Evolutionary conservation across 106 monocot species (phyloP).

Genomic region (Xerophyta viscosa): DNA sequence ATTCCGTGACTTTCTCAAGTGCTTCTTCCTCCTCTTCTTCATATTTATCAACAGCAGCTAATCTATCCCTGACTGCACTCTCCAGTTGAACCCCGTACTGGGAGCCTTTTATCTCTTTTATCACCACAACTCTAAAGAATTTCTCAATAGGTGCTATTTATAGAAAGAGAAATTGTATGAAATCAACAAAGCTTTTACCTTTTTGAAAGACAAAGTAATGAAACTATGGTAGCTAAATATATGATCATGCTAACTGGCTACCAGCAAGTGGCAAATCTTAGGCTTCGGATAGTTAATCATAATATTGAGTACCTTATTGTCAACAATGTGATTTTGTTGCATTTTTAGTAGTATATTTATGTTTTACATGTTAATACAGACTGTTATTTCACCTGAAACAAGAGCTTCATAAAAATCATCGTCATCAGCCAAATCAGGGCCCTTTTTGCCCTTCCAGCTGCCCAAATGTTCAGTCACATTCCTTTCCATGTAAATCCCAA

Average conservation of each 20-base stretch:
- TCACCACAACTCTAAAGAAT: slow-evolving; percentile 60
- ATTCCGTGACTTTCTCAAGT: slow-evolving; percentile 61
- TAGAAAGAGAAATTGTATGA: background rate
- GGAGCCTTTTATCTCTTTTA: slow-evolving; percentile 91
- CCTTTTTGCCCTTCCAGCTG: slow-evolving; percentile 62
- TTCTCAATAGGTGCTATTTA: slow-evolving; percentile 62
- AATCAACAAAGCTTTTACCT: no score
- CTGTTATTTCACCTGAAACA: slow-evolving; percentile 52
- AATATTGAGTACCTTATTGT: no score
- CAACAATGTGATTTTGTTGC: no score
- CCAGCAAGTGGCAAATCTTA: no score
- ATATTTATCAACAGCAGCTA: slow-evolving; percentile 59
- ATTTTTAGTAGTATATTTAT: no score
- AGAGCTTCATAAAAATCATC: slow-evolving; percentile 69
- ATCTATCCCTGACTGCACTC: slow-evolving; percentile 59
- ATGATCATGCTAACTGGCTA: no score
- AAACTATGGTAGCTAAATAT: no score
- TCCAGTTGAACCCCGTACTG: slow-evolving; percentile 83
- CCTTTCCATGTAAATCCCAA: slow-evolving; percentile 75
- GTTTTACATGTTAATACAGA: no score
- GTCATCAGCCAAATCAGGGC: slow-evolving; percentile 39
- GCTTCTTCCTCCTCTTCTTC: slow-evolving; percentile 84
- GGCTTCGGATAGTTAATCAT: no score
- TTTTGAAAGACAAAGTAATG: no score
- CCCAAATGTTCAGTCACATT: slow-evolving; percentile 25